phyloP scores from a whole-genome alignment of 768 basidiomycete species.

The Candolleomyces aberdarensis region DNA sequence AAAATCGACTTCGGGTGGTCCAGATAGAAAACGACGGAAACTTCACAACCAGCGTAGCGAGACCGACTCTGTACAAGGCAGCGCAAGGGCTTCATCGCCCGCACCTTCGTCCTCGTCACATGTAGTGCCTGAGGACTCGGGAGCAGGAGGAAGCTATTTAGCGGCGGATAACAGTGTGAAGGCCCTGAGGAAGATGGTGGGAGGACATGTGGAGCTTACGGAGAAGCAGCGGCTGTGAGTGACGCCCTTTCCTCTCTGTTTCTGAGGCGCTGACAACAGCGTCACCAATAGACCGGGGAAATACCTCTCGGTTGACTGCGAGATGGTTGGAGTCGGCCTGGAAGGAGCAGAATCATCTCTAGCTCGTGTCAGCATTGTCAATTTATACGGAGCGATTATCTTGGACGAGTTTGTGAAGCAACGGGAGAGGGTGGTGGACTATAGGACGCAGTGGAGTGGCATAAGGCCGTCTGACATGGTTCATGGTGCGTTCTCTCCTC shows the following conservation, averaged over 20 bases:
- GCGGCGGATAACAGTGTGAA: conserved; percentile 43
- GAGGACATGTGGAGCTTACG: conserved; percentile 40
- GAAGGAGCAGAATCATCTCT: conserved; percentile 79
- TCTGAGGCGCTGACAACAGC: neutral
- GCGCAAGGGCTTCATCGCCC: neutral
- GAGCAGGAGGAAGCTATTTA: conserved; percentile 22
- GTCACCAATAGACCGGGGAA: conserved; percentile 51
- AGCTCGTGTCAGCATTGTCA: conserved; percentile 87
- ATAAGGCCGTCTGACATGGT: conserved; percentile 73
- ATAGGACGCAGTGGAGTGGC: conserved; percentile 87
- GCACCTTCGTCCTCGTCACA: neutral
- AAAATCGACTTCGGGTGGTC: too few relatives aligned
- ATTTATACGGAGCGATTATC: conserved; percentile 76
- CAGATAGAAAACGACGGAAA: conserved; percentile 12
- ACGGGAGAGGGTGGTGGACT: conserved; percentile 87
- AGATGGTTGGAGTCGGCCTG: conserved; percentile 97
- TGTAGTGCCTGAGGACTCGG: neutral
- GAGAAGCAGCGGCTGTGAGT: conserved; percentile 45
- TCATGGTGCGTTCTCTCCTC: conserved; percentile 41
- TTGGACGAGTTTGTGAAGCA: conserved; percentile 87
- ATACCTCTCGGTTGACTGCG: conserved; percentile 88
- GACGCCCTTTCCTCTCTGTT: neutral
- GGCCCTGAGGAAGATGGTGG: conserved; percentile 49
- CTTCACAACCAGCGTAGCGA: conserved; percentile 7
- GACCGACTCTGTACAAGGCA: conserved; percentile 8